Evolutionary conservation across 176 grass and related monocot species (phyloP).

Genomic region (Bonia amplexicaulis): DNA sequence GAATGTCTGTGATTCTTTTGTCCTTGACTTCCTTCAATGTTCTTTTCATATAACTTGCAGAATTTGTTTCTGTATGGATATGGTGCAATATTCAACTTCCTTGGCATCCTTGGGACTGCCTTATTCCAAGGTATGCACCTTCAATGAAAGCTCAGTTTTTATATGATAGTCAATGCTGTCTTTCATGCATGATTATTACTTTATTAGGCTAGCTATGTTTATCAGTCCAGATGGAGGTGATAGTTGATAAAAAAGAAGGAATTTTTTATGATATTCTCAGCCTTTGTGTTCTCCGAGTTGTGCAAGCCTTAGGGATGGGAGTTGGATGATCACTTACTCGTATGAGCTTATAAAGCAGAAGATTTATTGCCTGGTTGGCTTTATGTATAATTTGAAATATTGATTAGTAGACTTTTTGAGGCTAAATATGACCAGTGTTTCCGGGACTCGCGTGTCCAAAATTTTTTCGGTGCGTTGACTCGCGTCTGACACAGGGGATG

Average conservation of each 20-base stretch:
- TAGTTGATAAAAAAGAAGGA: background rate
- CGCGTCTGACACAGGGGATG: too few species aligned
- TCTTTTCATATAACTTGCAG: slow-evolving; percentile 42
- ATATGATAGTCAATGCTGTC: background rate
- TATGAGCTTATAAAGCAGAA: background rate
- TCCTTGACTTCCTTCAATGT: background rate
- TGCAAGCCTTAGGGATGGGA: background rate
- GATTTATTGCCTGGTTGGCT: background rate
- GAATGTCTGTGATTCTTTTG: background rate
- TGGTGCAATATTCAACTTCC: slow-evolving; percentile 97
- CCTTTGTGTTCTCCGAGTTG: background rate
- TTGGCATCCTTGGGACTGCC: slow-evolving; percentile 81
- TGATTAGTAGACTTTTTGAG: background rate
- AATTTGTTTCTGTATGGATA: slow-evolving; percentile 98
- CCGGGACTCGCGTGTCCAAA: too few species aligned
- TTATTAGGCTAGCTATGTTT: background rate
- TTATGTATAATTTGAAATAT: slow-evolving; percentile 1
- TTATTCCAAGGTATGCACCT: slow-evolving; percentile 76
- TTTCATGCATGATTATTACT: background rate
- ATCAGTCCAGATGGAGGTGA: background rate
- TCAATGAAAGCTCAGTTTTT: slow-evolving; percentile 21
- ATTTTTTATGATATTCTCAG: slow-evolving; percentile 1
- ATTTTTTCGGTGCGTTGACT: too few species aligned
- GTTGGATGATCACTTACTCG: background rate
- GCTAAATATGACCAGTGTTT: background rate